Conservation (phyloP, 352 stramenopile genomes). For the Phytophthora palmivora region DNA sequence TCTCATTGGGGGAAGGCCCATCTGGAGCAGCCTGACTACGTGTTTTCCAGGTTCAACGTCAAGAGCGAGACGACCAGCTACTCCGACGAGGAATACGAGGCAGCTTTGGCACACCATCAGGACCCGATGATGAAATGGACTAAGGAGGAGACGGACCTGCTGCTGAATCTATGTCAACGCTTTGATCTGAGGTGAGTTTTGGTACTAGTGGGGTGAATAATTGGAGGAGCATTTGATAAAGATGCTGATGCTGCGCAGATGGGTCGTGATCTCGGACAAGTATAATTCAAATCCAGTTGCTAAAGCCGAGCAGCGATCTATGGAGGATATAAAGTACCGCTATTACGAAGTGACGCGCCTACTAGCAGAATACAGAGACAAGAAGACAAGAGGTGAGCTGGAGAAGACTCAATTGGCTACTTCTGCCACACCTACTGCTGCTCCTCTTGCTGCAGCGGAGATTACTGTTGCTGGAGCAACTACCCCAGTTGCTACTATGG, state of each 20-base stretch:
- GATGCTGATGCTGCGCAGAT: conserved; percentile 34
- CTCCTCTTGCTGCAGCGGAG: conserved; percentile 3
- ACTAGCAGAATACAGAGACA: conserved; percentile 50
- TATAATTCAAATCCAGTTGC: conserved; percentile 56
- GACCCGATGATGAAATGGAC: conserved; percentile 70
- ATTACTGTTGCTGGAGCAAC: conserved; percentile 3
- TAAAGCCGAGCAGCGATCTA: conserved; percentile 43
- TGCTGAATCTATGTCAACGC: conserved; percentile 57
- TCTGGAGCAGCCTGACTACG: conserved; percentile 62
- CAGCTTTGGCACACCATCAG: conserved; percentile 40
- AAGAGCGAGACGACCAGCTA: conserved; percentile 58
- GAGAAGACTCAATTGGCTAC: conserved; percentile 10
- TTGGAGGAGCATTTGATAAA: conserved; percentile 1
- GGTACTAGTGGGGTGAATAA: not conserved
- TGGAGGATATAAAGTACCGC: conserved; percentile 79
- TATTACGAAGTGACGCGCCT: conserved; percentile 70
- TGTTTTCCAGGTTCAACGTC: conserved; percentile 76
- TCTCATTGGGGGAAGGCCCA: conserved; percentile 73
- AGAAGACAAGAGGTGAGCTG: conserved; percentile 20
- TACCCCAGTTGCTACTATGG: conserved; percentile 9
- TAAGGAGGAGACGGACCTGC: conserved; percentile 65
- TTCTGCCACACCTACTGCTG: conserved; percentile 8
- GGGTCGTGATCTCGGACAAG: conserved; percentile 68
- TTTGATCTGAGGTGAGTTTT: conserved; percentile 57
- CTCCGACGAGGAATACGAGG: conserved; percentile 63